phyloP scores from a whole-genome alignment of 2,329 filamentous ascomycete species.

The Fusarium verticillioides region DNA sequence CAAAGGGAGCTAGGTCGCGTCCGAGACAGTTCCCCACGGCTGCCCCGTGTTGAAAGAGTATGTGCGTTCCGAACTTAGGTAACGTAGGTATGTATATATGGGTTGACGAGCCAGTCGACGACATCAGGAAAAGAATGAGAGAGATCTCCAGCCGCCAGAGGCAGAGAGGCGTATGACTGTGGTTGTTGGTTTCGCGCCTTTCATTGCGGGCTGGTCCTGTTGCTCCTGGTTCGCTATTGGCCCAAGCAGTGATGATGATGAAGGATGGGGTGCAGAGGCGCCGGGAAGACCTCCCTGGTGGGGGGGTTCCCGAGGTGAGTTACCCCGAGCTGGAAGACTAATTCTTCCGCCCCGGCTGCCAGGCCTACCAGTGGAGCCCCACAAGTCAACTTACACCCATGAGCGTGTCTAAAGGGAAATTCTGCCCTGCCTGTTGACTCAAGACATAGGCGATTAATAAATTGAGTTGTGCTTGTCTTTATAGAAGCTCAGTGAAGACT shows the following conservation, averaged over 20 bases:
- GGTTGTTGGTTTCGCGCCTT: constrained; percentile 13
- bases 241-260: constrained; percentile 17
- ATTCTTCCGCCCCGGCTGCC: constrained; percentile 24
- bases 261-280: constrained; percentile 2
- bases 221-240: constrained; percentile 34
- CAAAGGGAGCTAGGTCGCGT: neutral
- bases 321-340: constrained; percentile 1
- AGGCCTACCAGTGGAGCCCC: neutral
- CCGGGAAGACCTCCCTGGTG: neutral
- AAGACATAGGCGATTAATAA: neutral
- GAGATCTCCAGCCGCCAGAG: constrained; percentile 36
- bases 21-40: constrained; percentile 3
- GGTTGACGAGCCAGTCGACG: neutral
- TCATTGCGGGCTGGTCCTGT: constrained; percentile 24
- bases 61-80: neutral
- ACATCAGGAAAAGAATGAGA: constrained; percentile 4
- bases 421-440: neutral
- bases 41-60: neutral
- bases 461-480: neutral
- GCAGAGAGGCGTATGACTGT: constrained; percentile 8
- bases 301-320: neutral
- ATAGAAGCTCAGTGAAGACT: neutral
- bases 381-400: neutral
- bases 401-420: neutral
- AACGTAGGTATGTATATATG: neutral